phyloP scores from a whole-genome alignment of 192 early-diverging fungal species.

The Dissophora globulifera region DNA sequence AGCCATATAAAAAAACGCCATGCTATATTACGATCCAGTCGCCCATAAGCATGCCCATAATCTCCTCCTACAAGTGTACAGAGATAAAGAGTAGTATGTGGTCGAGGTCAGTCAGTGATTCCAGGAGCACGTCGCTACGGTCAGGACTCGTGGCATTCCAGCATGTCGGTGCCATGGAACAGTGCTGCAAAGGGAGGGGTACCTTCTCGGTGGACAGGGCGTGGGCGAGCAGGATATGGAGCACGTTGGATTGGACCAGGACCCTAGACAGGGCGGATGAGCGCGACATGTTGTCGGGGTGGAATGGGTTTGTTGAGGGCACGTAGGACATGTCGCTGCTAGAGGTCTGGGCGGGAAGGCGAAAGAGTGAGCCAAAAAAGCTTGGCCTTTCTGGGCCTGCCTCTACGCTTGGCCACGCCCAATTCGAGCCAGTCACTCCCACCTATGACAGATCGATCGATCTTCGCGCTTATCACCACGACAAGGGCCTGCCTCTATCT shows the following conservation, averaged over 20 bases:
- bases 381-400: too few relatives aligned
- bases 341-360: too few relatives aligned
- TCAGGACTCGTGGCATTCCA: too few relatives aligned
- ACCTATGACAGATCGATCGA: too few relatives aligned
- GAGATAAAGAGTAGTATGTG: not conserved
- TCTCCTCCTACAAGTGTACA: slow-evolving; percentile 55
- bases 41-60: slow-evolving; percentile 66
- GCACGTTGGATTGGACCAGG: slow-evolving; percentile 53
- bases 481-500: too few relatives aligned
- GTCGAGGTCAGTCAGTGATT: not conserved
- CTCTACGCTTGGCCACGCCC: too few relatives aligned
- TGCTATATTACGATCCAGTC: slow-evolving; percentile 60
- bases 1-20: too few relatives aligned
- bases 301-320: slow-evolving; percentile 39
- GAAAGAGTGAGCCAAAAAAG: too few relatives aligned
- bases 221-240: slow-evolving; percentile 59
- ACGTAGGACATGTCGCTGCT: not conserved
- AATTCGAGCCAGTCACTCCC: too few relatives aligned
- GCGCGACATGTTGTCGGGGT: slow-evolving; percentile 49
- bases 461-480: not conserved
- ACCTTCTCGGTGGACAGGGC: slow-evolving; percentile 63
- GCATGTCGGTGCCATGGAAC: too few relatives aligned
- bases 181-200: not conserved
- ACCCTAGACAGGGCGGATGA: slow-evolving; percentile 49
- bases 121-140: too few relatives aligned